Evolutionary conservation across 768 basidiomycete species (phyloP).

Genomic region (Trametes coccinea): DNA sequence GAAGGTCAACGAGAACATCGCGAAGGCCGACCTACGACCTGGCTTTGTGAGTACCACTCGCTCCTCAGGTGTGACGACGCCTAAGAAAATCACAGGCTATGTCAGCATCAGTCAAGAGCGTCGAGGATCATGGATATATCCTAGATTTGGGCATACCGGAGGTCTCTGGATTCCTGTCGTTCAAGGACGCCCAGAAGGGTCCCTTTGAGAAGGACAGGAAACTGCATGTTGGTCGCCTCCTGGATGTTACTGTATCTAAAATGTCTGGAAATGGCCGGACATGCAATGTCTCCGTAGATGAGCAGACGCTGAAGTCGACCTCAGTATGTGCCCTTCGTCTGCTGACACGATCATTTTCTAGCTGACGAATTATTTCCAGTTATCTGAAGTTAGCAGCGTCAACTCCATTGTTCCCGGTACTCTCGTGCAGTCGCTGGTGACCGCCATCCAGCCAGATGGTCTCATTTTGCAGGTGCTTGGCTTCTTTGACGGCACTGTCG

Average conservation of each 20-base stretch:
- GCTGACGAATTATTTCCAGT: conserved; percentile 36
- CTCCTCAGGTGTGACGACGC: background rate
- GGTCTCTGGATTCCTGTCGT: conserved; percentile 83
- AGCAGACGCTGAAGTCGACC: conserved; percentile 47
- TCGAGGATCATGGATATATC: conserved; percentile 95
- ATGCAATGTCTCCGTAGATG: conserved; percentile 65
- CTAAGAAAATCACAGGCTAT: conserved; percentile 53
- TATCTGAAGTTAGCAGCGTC: conserved; percentile 77
- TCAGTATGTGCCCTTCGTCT: conserved; percentile 45
- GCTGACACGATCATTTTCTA: background rate
- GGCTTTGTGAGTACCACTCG: conserved; percentile 64
- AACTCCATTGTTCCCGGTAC: conserved; percentile 84
- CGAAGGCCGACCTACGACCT: conserved; percentile 69
- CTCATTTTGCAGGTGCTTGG: conserved; percentile 88
- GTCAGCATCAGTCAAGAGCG: conserved; percentile 72
- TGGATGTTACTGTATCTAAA: conserved; percentile 67
- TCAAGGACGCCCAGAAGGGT: conserved; percentile 61
- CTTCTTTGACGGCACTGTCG: conserved; percentile 89
- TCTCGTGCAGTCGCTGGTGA: conserved; percentile 81
- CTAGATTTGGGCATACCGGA: conserved; percentile 80
- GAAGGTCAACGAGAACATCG: conserved; percentile 79
- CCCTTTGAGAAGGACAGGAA: conserved; percentile 31
- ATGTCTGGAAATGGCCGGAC: conserved; percentile 77
- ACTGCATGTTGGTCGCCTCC: conserved; percentile 64
- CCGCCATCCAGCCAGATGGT: conserved; percentile 69